Percentiles rank a stretch among this genome's conserved stretches.
These are phyloP conservation scores for Whalleya microplaca DNA, from an alignment of 2,329 filamentous ascomycete species.

Conservation along the genomic window DNA sequence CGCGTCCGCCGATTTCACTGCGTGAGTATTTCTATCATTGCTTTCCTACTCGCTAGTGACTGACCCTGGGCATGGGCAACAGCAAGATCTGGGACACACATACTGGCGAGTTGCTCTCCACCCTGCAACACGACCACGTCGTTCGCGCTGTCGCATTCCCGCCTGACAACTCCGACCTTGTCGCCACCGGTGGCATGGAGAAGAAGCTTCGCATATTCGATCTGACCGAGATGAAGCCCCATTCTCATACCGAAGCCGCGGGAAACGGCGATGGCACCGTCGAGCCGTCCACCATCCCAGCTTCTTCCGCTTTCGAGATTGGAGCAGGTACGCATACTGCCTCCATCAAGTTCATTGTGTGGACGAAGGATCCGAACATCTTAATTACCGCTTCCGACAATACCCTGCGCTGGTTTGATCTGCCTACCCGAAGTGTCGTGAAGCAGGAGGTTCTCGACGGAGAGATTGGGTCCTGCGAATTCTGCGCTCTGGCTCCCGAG, in stretches of 20 bases:
- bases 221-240: slow-evolving; percentile 63
- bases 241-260: slow-evolving; percentile 37
- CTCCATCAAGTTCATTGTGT: slow-evolving; percentile 95
- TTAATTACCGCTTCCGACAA: slow-evolving; percentile 92
- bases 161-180: slow-evolving; percentile 76
- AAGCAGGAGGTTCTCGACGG: slow-evolving; percentile 80
- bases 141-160: slow-evolving; percentile 92
- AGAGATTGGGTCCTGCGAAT: slow-evolving; percentile 88
- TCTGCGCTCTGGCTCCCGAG: slow-evolving; percentile 69
- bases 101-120: slow-evolving; percentile 85
- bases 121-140: slow-evolving; percentile 91
- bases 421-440: slow-evolving; percentile 75
- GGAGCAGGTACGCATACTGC: slow-evolving; percentile 81
- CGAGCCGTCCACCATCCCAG: slow-evolving; percentile 52
- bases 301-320: slow-evolving; percentile 79
- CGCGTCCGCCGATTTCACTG: slow-evolving; percentile 93
- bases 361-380: slow-evolving; percentile 86
- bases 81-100: slow-evolving; percentile 98
- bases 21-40: slow-evolving; percentile 57
- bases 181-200: slow-evolving; percentile 93
- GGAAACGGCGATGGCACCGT: slow-evolving; percentile 34
- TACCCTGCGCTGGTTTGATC: slow-evolving; percentile 91
- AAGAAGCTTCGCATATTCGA: slow-evolving; percentile 97
- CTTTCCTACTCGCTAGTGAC: slow-evolving; percentile 15
- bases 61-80: slow-evolving; percentile 39